phyloP scores from a whole-genome alignment of 257 asterid species.

The Solanum sitiens region DNA sequence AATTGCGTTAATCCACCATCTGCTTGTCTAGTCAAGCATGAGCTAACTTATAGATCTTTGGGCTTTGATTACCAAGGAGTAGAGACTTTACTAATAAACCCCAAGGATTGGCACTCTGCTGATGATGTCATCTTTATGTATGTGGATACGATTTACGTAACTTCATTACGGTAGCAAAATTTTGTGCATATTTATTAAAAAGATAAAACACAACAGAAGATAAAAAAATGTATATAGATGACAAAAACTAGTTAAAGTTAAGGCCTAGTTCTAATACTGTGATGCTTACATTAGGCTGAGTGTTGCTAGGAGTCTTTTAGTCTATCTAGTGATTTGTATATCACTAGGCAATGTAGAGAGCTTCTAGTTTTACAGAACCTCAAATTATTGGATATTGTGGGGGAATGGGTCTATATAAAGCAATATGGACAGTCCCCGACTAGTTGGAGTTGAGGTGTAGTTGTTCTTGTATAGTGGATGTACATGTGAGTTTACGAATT shows the following conservation, averaged over 20 bases:
- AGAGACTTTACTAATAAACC: too few relatives aligned
- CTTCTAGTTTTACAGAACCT: background rate
- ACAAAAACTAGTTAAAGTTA: background rate
- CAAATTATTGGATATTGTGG: background rate
- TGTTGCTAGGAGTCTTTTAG: background rate
- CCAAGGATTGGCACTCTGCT: too few relatives aligned
- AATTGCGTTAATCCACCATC: background rate
- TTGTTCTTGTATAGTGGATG: background rate
- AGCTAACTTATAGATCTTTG: too few relatives aligned
- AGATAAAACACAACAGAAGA: too few relatives aligned
- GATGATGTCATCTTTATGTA: too few relatives aligned
- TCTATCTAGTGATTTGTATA: background rate
- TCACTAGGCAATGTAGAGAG: background rate
- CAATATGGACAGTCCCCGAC: background rate
- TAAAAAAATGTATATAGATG: too few relatives aligned
- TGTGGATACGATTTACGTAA: too few relatives aligned
- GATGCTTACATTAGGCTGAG: background rate
- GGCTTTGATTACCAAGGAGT: too few relatives aligned
- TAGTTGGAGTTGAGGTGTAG: background rate
- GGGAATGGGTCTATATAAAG: background rate
- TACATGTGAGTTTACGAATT: background rate
- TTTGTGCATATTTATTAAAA: too few relatives aligned
- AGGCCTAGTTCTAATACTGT: background rate
- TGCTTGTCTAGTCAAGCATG: too few relatives aligned
- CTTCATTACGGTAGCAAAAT: too few relatives aligned